phyloP scores from a whole-genome alignment of 176 grass and related monocot genomes.

The Eragrostis nindensis region DNA sequence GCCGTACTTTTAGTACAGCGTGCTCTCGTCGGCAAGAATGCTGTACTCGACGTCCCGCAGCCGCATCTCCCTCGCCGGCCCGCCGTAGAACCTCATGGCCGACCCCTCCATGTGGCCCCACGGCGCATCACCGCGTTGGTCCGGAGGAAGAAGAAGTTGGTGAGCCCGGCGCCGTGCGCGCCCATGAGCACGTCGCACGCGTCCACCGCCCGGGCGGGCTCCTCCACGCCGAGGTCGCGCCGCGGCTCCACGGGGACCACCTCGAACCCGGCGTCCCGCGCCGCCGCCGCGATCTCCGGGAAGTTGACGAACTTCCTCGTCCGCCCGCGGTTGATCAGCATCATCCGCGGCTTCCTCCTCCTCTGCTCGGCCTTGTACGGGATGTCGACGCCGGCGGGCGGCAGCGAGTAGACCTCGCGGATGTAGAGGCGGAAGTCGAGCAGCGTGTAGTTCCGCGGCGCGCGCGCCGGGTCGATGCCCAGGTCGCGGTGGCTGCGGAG shows the following conservation, averaged over 20 bases:
- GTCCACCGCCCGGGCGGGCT: slow-evolving; percentile 54
- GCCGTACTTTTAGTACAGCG: slow-evolving; percentile 69
- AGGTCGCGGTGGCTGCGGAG: slow-evolving; percentile 73
- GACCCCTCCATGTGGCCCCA: slow-evolving; percentile 69
- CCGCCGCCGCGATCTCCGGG: slow-evolving; percentile 42
- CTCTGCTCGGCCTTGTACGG: slow-evolving; percentile 39
- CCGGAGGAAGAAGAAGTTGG: slow-evolving; percentile 79
- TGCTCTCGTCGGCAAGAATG: slow-evolving; percentile 63
- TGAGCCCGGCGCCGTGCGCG: slow-evolving; percentile 76
- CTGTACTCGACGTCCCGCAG: slow-evolving; percentile 69
- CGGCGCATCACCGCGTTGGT: slow-evolving; percentile 59
- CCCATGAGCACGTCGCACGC: slow-evolving; percentile 87
- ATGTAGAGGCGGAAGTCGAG: slow-evolving; percentile 65
- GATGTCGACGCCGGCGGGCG: slow-evolving; percentile 25
- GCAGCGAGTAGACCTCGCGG: slow-evolving; percentile 54
- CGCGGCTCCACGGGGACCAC: slow-evolving; percentile 51
- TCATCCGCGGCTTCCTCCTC: slow-evolving; percentile 46
- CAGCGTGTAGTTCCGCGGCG: slow-evolving; percentile 55
- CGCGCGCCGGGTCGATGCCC: slow-evolving; percentile 55
- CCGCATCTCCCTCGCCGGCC: slow-evolving; percentile 54
- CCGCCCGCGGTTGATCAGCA: slow-evolving; percentile 56
- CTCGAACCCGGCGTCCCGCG: slow-evolving; percentile 50
- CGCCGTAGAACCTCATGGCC: slow-evolving; percentile 48
- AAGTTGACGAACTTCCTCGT: slow-evolving; percentile 67
- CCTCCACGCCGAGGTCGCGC: slow-evolving; percentile 42